Conservation (phyloP, 805 yeast species). For the Candida incommunis region DNA sequence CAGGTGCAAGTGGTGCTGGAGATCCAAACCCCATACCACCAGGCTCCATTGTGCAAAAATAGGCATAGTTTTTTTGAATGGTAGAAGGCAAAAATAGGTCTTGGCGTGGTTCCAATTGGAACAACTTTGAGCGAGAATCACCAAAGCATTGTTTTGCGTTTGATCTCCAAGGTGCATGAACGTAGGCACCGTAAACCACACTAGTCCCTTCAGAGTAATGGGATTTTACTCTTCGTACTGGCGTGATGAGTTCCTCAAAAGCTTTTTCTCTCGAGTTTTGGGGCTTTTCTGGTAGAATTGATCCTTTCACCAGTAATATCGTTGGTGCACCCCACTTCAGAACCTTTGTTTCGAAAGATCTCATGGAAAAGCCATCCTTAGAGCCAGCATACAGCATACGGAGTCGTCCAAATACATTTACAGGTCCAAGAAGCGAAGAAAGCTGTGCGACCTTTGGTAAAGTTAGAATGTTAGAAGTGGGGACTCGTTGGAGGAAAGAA, state of each 20-base stretch:
- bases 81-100: slow-evolving; percentile 33
- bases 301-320: slow-evolving; percentile 45
- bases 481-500: not conserved
- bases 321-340: slow-evolving; percentile 90
- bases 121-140: slow-evolving; percentile 36
- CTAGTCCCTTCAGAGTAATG: slow-evolving; percentile 8
- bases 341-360: slow-evolving; percentile 70
- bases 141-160: slow-evolving; percentile 68
- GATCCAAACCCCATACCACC: slow-evolving; percentile 79
- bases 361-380: slow-evolving; percentile 72
- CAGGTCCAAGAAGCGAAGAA: not conserved
- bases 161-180: slow-evolving; percentile 62
- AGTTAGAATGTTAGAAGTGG: not conserved
- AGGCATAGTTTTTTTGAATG: slow-evolving; percentile 30
- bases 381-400: slow-evolving; percentile 47
- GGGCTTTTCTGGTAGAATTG: slow-evolving; percentile 7
- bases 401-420: not conserved
- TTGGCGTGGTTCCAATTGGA: slow-evolving; percentile 55
- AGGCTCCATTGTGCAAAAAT: slow-evolving; percentile 51
- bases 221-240: slow-evolving; percentile 8
- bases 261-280: slow-evolving; percentile 11
- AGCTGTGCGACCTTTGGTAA: not conserved
- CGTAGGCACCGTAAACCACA: slow-evolving; percentile 48
- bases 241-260: slow-evolving; percentile 15
- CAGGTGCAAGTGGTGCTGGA: slow-evolving; percentile 32